Conservation (phyloP, 1,284 basidiomycete genomes). For the Volvariella volvacea region DNA sequence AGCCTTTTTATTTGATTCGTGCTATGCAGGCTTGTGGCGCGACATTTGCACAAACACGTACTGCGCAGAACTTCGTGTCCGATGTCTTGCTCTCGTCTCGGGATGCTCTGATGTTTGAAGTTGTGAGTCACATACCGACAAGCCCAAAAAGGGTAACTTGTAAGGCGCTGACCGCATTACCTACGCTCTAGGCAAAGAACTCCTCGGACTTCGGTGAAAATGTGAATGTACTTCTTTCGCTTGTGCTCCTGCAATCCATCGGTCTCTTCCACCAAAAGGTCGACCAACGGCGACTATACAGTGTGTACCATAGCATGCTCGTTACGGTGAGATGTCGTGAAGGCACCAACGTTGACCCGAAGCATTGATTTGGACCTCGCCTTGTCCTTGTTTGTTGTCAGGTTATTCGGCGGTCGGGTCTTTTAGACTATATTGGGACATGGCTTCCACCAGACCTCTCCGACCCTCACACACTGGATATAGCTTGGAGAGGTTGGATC, state of each 20-base stretch:
- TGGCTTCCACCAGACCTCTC: slow-evolving; percentile 31
- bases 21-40: slow-evolving; percentile 40
- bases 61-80: slow-evolving; percentile 26
- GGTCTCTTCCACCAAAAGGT: slow-evolving; percentile 31
- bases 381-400: slow-evolving; percentile 12
- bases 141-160: neutral
- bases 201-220: slow-evolving; percentile 28
- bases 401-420: slow-evolving; percentile 43
- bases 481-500: slow-evolving; percentile 43
- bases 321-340: slow-evolving; percentile 22
- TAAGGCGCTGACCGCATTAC: neutral
- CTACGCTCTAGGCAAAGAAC: slow-evolving; percentile 27
- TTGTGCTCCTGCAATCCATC: slow-evolving; percentile 30
- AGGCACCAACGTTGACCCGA: no score
- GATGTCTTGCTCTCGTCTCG: slow-evolving; percentile 23
- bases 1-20: slow-evolving; percentile 34
- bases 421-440: slow-evolving; percentile 28
- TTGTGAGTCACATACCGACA: slow-evolving; percentile 21
- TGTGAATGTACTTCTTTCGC: slow-evolving; percentile 31
- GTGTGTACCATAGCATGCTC: slow-evolving; percentile 34
- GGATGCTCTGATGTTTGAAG: slow-evolving; percentile 29
- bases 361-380: no score
- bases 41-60: slow-evolving; percentile 28
- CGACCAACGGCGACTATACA: slow-evolving; percentile 26
- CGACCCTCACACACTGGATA: slow-evolving; percentile 23